These are phyloP conservation scores for Pseudozyma sp. DNA, from an alignment of 1,284 basidiomycete genomes.

Conservation along the genomic window DNA sequence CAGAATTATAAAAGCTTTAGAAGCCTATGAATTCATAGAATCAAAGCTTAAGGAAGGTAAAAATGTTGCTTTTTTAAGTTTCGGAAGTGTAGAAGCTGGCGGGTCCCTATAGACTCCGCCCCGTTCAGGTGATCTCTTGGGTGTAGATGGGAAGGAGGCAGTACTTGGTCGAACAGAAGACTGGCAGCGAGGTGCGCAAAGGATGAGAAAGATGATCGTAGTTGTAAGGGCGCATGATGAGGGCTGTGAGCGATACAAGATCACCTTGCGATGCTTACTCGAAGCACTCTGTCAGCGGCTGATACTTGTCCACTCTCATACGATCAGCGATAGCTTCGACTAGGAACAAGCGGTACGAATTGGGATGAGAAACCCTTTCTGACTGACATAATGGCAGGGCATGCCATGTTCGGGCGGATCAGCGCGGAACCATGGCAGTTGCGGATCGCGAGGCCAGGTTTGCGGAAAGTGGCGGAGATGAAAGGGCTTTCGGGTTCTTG, in stretches of 20 bases:
- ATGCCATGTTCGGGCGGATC: neutral
- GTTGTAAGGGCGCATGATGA: neutral
- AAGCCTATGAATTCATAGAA: too few relatives aligned
- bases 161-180: neutral
- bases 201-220: neutral
- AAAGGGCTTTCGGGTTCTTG: slow-evolving; percentile 8
- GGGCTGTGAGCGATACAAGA: neutral
- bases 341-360: too few relatives aligned
- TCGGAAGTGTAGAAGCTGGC: slow-evolving; percentile 6
- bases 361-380: too few relatives aligned
- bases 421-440: neutral
- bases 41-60: too few relatives aligned
- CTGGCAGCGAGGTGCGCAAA: neutral
- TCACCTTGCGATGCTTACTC: neutral
- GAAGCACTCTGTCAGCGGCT: neutral
- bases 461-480: slow-evolving; percentile 15
- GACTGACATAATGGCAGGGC: too few relatives aligned
- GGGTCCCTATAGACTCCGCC: slow-evolving; percentile 3
- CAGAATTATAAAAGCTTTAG: too few relatives aligned
- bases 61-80: too few relatives aligned
- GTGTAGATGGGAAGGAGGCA: neutral
- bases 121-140: neutral
- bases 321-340: too few relatives aligned
- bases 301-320: neutral
- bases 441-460: neutral